phyloP scores from a whole-genome alignment of 208 protist genomes.

The Lotmaria passim region DNA sequence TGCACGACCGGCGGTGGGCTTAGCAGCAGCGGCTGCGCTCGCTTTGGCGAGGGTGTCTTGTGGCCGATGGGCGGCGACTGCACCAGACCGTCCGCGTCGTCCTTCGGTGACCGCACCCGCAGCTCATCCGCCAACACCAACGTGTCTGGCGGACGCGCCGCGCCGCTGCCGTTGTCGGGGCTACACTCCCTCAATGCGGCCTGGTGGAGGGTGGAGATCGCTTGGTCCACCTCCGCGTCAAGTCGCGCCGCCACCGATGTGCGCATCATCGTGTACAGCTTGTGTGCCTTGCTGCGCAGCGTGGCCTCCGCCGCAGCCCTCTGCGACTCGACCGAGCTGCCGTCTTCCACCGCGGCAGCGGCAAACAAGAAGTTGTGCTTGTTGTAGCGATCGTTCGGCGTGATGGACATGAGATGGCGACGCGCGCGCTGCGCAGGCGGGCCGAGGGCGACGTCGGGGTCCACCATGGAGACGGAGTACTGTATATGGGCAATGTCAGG shows the following conservation, averaged over 20 bases:
- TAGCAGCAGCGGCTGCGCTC: neutral
- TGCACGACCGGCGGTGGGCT: neutral
- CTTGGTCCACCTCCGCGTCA: conserved; percentile 7
- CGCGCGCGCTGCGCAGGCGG: conserved; percentile 68
- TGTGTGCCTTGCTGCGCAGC: conserved; percentile 49
- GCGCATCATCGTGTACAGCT: conserved; percentile 68
- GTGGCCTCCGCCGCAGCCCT: conserved; percentile 36
- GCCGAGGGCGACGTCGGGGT: conserved; percentile 82
- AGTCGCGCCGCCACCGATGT: conserved; percentile 31
- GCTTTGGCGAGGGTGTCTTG: conserved; percentile 13
- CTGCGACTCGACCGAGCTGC: conserved; percentile 40
- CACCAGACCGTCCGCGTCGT: neutral
- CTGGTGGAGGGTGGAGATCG: conserved; percentile 5
- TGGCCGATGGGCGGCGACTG: conserved; percentile 2
- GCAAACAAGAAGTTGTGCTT: conserved; percentile 86
- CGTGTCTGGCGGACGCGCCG: conserved; percentile 17
- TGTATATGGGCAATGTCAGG: conserved; percentile 76
- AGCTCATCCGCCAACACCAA: conserved; percentile 26
- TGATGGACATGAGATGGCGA: conserved; percentile 70
- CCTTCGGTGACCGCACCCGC: conserved; percentile 18
- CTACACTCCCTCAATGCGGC: conserved; percentile 7
- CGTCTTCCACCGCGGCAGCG: conserved; percentile 55
- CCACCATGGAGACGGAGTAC: conserved; percentile 74
- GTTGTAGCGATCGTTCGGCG: conserved; percentile 74
- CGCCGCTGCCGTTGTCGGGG: conserved; percentile 14